A percentile compares a stretch with the other conserved stretches of the same genome.
Conservation (phyloP, 805 yeast species). For the Tetrapisispora fleetii region DNA sequence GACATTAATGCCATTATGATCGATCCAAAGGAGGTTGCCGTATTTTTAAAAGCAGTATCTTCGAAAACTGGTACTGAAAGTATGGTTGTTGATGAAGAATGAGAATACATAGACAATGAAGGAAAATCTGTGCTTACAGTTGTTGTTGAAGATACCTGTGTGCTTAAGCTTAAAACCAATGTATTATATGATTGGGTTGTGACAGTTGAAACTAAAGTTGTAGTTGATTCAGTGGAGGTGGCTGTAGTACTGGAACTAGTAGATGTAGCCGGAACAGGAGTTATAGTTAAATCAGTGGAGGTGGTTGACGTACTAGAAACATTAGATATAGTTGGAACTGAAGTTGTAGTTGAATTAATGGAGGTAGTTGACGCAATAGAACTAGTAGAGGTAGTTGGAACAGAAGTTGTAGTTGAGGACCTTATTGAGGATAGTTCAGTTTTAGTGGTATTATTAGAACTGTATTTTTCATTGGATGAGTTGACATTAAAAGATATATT, state of each 20-base stretch:
- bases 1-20: not conserved
- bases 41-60: not conserved
- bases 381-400: not conserved
- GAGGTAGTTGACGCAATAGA: not conserved
- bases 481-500: not conserved
- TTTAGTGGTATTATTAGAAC: not conserved
- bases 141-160: not conserved
- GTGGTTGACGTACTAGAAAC: not conserved
- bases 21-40: not conserved
- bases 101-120: not conserved
- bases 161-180: not conserved
- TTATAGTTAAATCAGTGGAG: not conserved
- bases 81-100: not conserved
- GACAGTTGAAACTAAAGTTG: not conserved
- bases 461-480: not conserved
- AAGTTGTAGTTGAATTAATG: not conserved
- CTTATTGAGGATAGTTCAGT: not conserved
- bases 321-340: too few relatives aligned
- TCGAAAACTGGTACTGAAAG: slow-evolving; percentile 4
- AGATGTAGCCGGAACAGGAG: not conserved
- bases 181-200: not conserved
- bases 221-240: not conserved
- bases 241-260: not conserved
- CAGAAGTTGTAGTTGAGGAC: not conserved
- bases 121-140: not conserved